A percentile compares a stretch with the other conserved stretches of the same genome.
These are phyloP conservation scores for California macrophylla DNA, from an alignment of 441 rosid genomes.

Conservation along the genomic window DNA sequence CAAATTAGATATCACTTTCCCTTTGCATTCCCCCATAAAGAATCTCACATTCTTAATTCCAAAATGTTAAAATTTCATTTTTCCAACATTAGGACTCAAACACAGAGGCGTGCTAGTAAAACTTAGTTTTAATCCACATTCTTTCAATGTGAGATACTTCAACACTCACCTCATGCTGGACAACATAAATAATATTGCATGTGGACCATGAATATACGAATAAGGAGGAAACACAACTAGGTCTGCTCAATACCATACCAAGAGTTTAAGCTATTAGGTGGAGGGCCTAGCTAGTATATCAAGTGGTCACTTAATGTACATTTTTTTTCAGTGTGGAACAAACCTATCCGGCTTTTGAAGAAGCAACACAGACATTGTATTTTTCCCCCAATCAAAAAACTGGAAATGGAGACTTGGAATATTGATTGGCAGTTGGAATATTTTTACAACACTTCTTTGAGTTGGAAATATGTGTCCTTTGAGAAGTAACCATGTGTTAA, in stretches of 20 bases:
- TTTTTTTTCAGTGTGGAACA: no score
- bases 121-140: no score
- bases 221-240: no score
- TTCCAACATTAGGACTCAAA: background rate
- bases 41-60: background rate
- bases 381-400: background rate
- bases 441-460: background rate
- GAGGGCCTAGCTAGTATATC: no score
- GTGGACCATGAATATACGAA: background rate
- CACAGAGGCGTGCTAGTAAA: background rate
- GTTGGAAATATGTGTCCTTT: background rate
- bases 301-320: no score
- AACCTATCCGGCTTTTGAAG: no score
- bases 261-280: no score
- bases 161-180: no score
- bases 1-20: slow-evolving; percentile 6
- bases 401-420: background rate
- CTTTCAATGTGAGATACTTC: no score
- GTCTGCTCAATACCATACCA: no score
- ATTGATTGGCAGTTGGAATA: background rate
- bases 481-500: background rate
- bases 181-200: background rate
- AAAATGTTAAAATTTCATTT: background rate
- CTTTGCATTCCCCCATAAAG: background rate
- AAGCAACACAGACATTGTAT: background rate